Evolutionary conservation across 2,329 filamentous ascomycete species (phyloP).

Genomic region (Colletotrichum noveboracense): DNA sequence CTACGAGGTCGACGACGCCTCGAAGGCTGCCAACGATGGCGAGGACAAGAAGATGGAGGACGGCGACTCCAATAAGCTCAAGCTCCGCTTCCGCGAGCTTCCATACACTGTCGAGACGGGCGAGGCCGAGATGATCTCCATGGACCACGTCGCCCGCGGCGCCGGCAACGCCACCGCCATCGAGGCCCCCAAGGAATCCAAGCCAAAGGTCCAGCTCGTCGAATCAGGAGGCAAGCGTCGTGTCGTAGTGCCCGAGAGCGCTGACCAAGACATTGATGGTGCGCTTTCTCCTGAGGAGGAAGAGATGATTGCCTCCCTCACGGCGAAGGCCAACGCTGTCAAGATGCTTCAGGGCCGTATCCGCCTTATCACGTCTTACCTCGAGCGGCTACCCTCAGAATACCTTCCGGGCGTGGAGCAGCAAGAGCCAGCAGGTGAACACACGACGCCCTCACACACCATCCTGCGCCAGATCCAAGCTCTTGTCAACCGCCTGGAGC

Average conservation of each 20-base stretch:
- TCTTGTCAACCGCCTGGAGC: constrained; percentile 80
- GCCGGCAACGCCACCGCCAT: constrained; percentile 79
- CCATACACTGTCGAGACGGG: constrained; percentile 90
- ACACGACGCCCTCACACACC: constrained; percentile 63
- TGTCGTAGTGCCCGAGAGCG: constrained; percentile 35
- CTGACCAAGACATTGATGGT: constrained; percentile 32
- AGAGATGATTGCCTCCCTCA: constrained; percentile 70
- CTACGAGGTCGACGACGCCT: constrained; percentile 71
- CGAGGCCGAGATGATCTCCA: constrained; percentile 96
- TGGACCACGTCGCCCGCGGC: constrained; percentile 89
- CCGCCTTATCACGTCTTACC: constrained; percentile 75
- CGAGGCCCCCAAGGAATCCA: constrained; percentile 40
- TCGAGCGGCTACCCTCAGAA: constrained; percentile 72
- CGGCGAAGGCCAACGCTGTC: constrained; percentile 88
- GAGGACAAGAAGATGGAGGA: constrained; percentile 79
- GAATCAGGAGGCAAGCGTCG: constrained; percentile 54
- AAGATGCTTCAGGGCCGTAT: constrained; percentile 88
- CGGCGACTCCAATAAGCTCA: constrained; percentile 51
- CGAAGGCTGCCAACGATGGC: constrained; percentile 45
- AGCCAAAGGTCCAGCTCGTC: constrained; percentile 45
- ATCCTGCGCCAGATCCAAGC: constrained; percentile 90
- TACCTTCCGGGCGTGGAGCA: constrained; percentile 56
- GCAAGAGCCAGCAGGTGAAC: constrained; percentile 33
- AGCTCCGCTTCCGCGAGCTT: constrained; percentile 80
- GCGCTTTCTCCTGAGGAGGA: constrained; percentile 63